Evolutionary conservation across 345 rosid species (phyloP).

Genomic region (Eutrema japonicum): DNA sequence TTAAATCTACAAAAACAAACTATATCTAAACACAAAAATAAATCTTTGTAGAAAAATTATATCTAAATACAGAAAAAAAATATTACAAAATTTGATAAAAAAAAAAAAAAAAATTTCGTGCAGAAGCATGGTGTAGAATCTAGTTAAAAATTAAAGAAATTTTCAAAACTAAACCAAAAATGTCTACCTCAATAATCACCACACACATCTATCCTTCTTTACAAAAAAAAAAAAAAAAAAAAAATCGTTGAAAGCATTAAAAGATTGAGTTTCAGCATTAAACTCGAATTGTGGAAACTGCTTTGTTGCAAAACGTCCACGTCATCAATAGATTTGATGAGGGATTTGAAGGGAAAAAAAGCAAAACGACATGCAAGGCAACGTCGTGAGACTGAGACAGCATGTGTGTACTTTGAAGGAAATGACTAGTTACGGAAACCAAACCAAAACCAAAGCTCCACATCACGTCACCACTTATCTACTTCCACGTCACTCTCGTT

Average conservation of each 20-base stretch:
- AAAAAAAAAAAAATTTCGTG: too few relatives aligned
- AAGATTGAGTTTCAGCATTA: constrained; percentile 15
- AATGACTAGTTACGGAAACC: constrained; percentile 15
- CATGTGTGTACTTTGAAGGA: constrained; percentile 39
- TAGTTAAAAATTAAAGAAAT: too few relatives aligned
- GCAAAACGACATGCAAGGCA: constrained; percentile 44
- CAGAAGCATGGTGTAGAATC: too few relatives aligned
- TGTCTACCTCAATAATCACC: not conserved
- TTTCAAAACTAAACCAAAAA: not conserved
- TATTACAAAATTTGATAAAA: too few relatives aligned
- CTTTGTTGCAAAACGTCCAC: constrained; percentile 24
- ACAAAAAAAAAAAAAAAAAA: not conserved
- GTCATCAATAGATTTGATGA: constrained; percentile 13
- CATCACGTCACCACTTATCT: constrained; percentile 43
- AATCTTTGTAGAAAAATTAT: too few relatives aligned
- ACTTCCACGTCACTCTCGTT: constrained; percentile 40
- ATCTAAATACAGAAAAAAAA: too few relatives aligned
- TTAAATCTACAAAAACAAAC: too few relatives aligned
- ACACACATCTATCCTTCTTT: not conserved
- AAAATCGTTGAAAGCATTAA: constrained; percentile 14
- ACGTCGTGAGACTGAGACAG: constrained; percentile 39
- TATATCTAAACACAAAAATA: too few relatives aligned
- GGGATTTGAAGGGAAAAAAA: not conserved
- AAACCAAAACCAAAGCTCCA: constrained; percentile 18
- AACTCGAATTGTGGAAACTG: constrained; percentile 25